Evolutionary conservation across 805 yeast species (phyloP).

Genomic region (Metschnikowia amazonensis): DNA sequence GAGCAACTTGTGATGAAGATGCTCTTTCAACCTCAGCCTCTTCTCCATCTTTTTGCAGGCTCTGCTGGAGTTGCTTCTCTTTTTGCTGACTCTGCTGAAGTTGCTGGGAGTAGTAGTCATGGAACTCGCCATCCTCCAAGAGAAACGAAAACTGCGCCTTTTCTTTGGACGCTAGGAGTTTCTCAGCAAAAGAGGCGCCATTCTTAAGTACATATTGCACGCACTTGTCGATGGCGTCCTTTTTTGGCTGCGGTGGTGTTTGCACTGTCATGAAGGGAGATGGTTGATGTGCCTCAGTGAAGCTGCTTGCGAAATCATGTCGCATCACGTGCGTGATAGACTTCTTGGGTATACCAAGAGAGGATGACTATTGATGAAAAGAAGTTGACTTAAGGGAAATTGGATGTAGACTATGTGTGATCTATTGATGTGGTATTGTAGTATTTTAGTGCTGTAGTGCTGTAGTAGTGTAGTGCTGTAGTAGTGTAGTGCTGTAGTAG

Average conservation of each 20-base stretch:
- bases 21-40: too few relatives aligned
- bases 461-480: too few relatives aligned
- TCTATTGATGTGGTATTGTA: too few relatives aligned
- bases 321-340: not conserved
- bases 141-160: constrained; percentile 65
- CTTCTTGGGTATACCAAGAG: too few relatives aligned
- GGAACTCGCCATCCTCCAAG: constrained; percentile 47
- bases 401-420: too few relatives aligned
- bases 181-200: constrained; percentile 61
- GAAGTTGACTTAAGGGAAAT: too few relatives aligned
- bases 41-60: not conserved
- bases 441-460: too few relatives aligned
- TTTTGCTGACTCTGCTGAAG: not conserved
- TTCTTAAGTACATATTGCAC: constrained; percentile 66
- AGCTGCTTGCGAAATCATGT: not conserved
- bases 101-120: constrained; percentile 46
- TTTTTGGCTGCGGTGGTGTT: constrained; percentile 38
- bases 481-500: too few relatives aligned
- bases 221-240: constrained; percentile 62
- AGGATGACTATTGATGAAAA: too few relatives aligned
- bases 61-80: not conserved
- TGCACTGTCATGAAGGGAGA: not conserved
- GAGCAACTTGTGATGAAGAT: constrained; percentile 9
- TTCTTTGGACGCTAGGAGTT: constrained; percentile 46
- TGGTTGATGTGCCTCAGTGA: not conserved